Evolutionary conservation across 176 grass and related monocot genomes (phyloP), one percentile per base, ranked within the genome.

Genomic region (Echinochloa phyllopogon): DNA sequence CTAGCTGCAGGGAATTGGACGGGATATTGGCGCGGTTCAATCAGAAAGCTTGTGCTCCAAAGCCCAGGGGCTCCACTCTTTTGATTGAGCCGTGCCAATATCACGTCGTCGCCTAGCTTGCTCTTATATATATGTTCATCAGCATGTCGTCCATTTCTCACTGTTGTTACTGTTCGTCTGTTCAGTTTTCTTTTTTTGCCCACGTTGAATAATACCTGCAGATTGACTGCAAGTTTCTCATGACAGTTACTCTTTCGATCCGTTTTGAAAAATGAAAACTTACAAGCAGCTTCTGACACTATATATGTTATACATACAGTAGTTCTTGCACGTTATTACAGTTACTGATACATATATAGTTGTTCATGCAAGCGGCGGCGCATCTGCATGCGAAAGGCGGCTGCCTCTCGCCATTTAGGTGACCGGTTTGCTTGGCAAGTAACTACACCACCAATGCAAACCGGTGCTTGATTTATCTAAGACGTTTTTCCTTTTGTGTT

Each of bases 31-130:
- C 12, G 82, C 93, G 90, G 93, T 94, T 94, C 93, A 94, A 94
- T 92, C 88, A 92, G 93, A 94, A 84, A 89, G 87, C 61, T 76
- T 80, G 87, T 20, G 61, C 67, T 87, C 78, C 87, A 14, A 72
- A 80, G 13, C 6, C 74, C 20, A 70, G 51, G 84, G 73, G 85
- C 59, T 83, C 93, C 77, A 72, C 82, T 84, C 87, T 95, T 95
- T 95, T 86, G 83, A 90, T 92, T 95, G 93, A 95, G 93, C 93
- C 93, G 93, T 95, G 93, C 93, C 93, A 95, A 95, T 95, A 95
- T 95, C 93, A 90, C 93, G 88, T 87, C 89, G 76, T 90, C 53
- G 52, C 4, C 62, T 67, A 37, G 76, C 15, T 20, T 27, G 3
- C 10, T 13, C n/a, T n/a, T n/a, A n/a, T n/a, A n/a, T 68, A 23